Evolutionary conservation across 2,329 filamentous ascomycete genomes (phyloP).

Genomic region (Pseudocercospora pini-densiflorae): DNA sequence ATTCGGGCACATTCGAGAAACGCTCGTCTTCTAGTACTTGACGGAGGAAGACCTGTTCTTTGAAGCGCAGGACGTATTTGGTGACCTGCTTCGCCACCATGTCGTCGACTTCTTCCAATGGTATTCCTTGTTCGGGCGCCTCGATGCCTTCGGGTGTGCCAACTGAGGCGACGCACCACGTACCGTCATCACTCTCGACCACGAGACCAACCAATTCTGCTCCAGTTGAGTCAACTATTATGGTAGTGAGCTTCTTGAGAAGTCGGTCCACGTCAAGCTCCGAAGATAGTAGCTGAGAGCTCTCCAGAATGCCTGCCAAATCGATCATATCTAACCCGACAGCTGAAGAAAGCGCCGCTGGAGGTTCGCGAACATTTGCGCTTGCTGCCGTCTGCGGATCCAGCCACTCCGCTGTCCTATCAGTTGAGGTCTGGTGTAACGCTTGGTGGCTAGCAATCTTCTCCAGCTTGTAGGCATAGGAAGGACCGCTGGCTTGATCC

Average conservation of each 20-base stretch:
- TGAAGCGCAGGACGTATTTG: slow-evolving; percentile 75
- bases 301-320: slow-evolving; percentile 76
- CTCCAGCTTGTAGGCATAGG: slow-evolving; percentile 46
- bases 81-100: slow-evolving; percentile 77
- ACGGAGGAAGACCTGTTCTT: slow-evolving; percentile 74
- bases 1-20: slow-evolving; percentile 74
- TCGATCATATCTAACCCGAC: slow-evolving; percentile 78
- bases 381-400: slow-evolving; percentile 45
- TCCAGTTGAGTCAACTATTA: slow-evolving; percentile 78
- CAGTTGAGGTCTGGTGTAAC: slow-evolving; percentile 45
- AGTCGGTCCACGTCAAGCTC: slow-evolving; percentile 76
- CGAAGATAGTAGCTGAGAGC: slow-evolving; percentile 79
- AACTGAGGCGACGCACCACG: slow-evolving; percentile 75
- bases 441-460: slow-evolving; percentile 48
- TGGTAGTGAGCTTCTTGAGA: slow-evolving; percentile 79
- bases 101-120: slow-evolving; percentile 65
- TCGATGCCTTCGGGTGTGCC: slow-evolving; percentile 73
- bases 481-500: slow-evolving; percentile 57
- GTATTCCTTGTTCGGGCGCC: slow-evolving; percentile 68
- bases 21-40: slow-evolving; percentile 76
- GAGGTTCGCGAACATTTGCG: slow-evolving; percentile 39
- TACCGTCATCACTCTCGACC: slow-evolving; percentile 67
- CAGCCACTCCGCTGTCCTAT: slow-evolving; percentile 55
- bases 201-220: slow-evolving; percentile 75
- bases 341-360: slow-evolving; percentile 58